Conservation (phyloP, 352 stramenopile genomes). For the Phytophthora uliginosa region DNA sequence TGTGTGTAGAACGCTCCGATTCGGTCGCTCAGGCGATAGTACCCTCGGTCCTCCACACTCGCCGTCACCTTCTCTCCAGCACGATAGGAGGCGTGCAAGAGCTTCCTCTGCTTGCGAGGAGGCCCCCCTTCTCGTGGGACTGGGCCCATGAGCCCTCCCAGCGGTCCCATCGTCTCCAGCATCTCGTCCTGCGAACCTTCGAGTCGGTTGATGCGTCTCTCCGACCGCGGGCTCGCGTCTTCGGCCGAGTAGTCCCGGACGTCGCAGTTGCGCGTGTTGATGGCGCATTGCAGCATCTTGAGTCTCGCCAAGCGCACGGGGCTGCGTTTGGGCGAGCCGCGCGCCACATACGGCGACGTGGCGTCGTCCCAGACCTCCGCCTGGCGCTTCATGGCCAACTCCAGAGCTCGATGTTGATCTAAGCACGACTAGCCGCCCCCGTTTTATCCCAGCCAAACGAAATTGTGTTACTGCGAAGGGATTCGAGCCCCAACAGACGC, state of each 20-base stretch:
- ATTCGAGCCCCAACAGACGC: slow-evolving; percentile 8
- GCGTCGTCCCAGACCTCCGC: slow-evolving; percentile 37
- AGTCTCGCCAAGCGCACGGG: slow-evolving; percentile 80
- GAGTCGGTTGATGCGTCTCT: slow-evolving; percentile 39
- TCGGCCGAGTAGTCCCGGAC: slow-evolving; percentile 56
- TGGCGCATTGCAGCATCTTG: slow-evolving; percentile 87
- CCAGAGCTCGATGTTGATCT: slow-evolving; percentile 18
- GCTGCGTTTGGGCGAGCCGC: slow-evolving; percentile 72
- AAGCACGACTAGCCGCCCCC: slow-evolving; percentile 23
- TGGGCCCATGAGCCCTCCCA: slow-evolving; percentile 72
- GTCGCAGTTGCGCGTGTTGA: slow-evolving; percentile 85
- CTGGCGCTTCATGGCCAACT: slow-evolving; percentile 37
- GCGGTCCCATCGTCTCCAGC: slow-evolving; percentile 72
- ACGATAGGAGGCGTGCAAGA: slow-evolving; percentile 29
- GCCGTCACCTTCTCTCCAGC: slow-evolving; percentile 25
- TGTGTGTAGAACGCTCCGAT: slow-evolving; percentile 85
- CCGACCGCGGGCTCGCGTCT: slow-evolving; percentile 31
- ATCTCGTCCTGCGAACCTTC: slow-evolving; percentile 56
- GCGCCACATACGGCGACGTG: slow-evolving; percentile 31
- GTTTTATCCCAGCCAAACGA: neutral
- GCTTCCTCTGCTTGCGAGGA: slow-evolving; percentile 42
- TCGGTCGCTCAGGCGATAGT: slow-evolving; percentile 86
- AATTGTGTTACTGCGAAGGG: slow-evolving; percentile 13
- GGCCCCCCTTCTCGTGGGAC: slow-evolving; percentile 27
- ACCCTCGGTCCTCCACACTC: slow-evolving; percentile 69